Percentiles rank a stretch among this genome's conserved stretches.
Evolutionary conservation across 371 early-diverging fungal genomes (phyloP).

Genomic region (Capniomyces stellatus): DNA sequence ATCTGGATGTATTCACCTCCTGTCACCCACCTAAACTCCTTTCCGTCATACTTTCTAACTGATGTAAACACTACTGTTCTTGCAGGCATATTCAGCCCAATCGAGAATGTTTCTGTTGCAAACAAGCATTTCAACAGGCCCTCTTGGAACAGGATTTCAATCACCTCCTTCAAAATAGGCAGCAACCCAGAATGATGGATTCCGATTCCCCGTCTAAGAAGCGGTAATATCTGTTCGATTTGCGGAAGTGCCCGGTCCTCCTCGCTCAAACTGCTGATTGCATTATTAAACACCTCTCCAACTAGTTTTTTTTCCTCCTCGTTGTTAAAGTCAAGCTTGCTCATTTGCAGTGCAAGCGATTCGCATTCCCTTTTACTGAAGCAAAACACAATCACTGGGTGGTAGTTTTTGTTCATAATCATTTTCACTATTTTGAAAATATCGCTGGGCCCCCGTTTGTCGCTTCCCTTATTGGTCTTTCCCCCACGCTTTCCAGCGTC

Average conservation of each 20-base stretch:
- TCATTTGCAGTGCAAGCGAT: conserved; percentile 72
- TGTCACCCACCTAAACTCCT: conserved; percentile 64
- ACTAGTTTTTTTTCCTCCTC: conserved; percentile 84
- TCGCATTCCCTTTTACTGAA: conserved; percentile 98
- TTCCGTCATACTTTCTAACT: conserved; percentile 96
- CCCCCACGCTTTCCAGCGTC: conserved; percentile 20
- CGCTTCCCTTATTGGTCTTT: conserved; percentile 32
- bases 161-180: conserved; percentile 98
- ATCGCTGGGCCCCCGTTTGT: conserved; percentile 45
- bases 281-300: conserved; percentile 77
- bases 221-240: conserved; percentile 85
- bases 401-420: conserved; percentile 83
- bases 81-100: conserved; percentile 99
- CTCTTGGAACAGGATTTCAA: conserved; percentile 99
- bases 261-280: conserved; percentile 70
- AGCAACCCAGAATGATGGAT: conserved; percentile 99
- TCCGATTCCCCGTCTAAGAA: conserved; percentile 94
- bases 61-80: conserved; percentile 98
- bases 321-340: conserved; percentile 85
- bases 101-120: conserved; percentile 99
- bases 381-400: conserved; percentile 98
- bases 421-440: conserved; percentile 87
- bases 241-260: conserved; percentile 93
- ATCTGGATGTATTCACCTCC: conserved; percentile 99
- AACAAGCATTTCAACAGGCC: conserved; percentile 96